A percentile compares a stretch with the other conserved stretches of the same genome.
These are phyloP conservation scores for Xylaria palmicola DNA, from an alignment of 495 filamentous ascomycete species.

Conservation along the genomic window DNA sequence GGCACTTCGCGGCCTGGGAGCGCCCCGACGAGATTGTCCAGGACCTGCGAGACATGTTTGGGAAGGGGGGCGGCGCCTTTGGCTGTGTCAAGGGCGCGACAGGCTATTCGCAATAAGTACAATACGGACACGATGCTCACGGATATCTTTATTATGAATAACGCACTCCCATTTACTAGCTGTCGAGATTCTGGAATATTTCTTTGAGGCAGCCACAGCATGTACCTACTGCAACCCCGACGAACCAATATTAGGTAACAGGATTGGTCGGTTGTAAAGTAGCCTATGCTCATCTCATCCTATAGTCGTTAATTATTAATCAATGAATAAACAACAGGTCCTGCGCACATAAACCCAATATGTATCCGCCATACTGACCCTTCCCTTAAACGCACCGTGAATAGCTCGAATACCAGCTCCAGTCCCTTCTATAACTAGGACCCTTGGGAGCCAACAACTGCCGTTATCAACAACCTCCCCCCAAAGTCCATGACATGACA, in stretches of 20 bases:
- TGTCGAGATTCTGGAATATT: background rate
- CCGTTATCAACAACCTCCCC: background rate
- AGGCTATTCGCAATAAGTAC: slow-evolving; percentile 28
- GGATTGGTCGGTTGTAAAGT: no score
- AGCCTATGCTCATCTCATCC: no score
- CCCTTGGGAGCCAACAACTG: background rate
- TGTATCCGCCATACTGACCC: slow-evolving; percentile 8
- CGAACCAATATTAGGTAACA: no score
- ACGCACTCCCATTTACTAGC: background rate
- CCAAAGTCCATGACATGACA: background rate
- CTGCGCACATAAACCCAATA: background rate
- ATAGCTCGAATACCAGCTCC: background rate
- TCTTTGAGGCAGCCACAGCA: no score
- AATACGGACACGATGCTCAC: no score
- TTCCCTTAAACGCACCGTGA: slow-evolving; percentile 5
- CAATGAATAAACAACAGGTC: background rate
- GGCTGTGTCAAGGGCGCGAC: slow-evolving; percentile 31
- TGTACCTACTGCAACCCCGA: no score
- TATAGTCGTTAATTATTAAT: no score
- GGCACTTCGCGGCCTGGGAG: slow-evolving; percentile 68
- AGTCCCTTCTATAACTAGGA: background rate
- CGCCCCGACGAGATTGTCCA: slow-evolving; percentile 51
- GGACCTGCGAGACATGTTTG: slow-evolving; percentile 62
- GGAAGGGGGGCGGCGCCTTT: slow-evolving; percentile 31
- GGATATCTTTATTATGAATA: background rate